Conservation (phyloP, 192 early-diverging fungal genomes). For the Irineochytrium annulatum region DNA sequence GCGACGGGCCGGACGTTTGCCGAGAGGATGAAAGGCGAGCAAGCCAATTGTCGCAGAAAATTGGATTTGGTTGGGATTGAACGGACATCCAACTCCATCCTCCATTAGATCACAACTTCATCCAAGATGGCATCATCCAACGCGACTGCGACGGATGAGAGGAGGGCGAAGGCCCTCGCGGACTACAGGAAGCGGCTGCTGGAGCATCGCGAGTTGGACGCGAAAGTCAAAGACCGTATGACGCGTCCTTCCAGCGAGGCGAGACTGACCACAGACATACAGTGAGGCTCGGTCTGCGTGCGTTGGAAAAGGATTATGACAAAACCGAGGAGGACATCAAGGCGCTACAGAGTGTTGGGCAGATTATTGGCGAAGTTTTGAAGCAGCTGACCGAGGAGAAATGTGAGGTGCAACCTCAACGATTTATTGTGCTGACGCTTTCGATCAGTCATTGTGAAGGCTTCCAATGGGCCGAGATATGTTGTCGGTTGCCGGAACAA, state of each 20-base stretch:
- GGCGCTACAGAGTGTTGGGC: constrained; percentile 97
- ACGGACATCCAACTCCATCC: no score
- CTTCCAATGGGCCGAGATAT: constrained; percentile 93
- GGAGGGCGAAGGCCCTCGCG: constrained; percentile 72
- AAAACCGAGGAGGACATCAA: constrained; percentile 98
- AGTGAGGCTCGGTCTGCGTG: constrained; percentile 82
- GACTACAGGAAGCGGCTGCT: constrained; percentile 84
- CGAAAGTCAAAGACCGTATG: constrained; percentile 90
- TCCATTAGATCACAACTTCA: no score
- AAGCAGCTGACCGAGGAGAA: constrained; percentile 96
- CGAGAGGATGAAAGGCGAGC: no score
- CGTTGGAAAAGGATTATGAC: constrained; percentile 86
- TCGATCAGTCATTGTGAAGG: constrained; percentile 88
- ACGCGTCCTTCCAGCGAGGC: not conserved
- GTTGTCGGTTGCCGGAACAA: constrained; percentile 95
- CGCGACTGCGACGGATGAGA: constrained; percentile 47
- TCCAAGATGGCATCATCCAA: no score
- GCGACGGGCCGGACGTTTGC: no score
- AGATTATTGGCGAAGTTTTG: constrained; percentile 96
- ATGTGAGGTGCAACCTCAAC: constrained; percentile 57
- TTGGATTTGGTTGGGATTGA: no score
- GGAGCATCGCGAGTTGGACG: constrained; percentile 92
- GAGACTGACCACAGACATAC: constrained; percentile 2
- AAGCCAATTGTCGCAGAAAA: no score
- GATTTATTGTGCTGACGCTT: constrained; percentile 4